phyloP scores from a whole-genome alignment of 2,329 filamentous ascomycete species.

The Ampelomyces quisqualis region DNA sequence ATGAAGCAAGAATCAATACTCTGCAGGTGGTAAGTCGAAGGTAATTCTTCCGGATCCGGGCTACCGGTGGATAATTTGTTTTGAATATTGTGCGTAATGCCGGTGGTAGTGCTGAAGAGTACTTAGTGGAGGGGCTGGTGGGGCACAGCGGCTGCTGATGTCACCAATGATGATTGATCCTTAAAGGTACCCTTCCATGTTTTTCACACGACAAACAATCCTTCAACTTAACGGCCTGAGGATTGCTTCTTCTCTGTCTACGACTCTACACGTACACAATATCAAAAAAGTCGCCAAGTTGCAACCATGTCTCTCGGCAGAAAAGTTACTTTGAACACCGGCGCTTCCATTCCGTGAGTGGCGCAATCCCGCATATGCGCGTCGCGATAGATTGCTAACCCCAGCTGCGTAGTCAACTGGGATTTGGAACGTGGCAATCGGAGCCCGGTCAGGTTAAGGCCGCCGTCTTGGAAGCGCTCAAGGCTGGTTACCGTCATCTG shows the following conservation, averaged over 20 bases:
- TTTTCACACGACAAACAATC: no score
- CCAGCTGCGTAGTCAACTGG: constrained; percentile 61
- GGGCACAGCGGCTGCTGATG: no score
- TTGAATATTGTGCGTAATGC: no score
- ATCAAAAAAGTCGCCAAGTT: background rate
- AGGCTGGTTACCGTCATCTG: constrained; percentile 35
- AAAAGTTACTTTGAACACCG: constrained; percentile 60
- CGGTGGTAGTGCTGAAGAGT: no score
- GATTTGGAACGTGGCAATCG: constrained; percentile 38
- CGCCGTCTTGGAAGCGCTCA: constrained; percentile 43
- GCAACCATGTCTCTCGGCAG: constrained; percentile 34
- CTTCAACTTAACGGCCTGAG: no score
- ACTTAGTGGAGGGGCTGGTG: background rate
- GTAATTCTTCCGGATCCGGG: background rate
- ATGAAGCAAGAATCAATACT: background rate
- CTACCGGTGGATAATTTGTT: no score
- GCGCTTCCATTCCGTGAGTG: constrained; percentile 75
- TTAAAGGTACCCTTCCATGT: no score
- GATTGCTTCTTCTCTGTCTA: no score
- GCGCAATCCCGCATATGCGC: constrained; percentile 52
- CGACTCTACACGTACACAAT: no score
- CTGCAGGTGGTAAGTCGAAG: no score
- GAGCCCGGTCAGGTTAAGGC: constrained; percentile 42
- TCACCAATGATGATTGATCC: no score
- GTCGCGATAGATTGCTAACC: constrained; percentile 54